phyloP scores from a whole-genome alignment of 192 early-diverging fungal genomes.

The Geosiphon pyriformis region DNA sequence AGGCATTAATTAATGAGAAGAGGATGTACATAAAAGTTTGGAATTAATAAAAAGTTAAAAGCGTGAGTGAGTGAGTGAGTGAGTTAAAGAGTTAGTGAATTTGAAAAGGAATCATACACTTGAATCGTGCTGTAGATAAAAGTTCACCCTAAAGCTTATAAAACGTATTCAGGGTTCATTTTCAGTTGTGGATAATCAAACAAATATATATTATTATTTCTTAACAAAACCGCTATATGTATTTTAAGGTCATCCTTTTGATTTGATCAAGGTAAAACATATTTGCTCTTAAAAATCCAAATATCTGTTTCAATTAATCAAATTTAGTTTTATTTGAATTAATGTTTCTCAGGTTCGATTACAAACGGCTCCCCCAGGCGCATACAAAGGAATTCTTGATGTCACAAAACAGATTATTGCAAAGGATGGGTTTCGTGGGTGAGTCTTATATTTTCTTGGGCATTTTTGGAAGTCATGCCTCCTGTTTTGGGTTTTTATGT shows the following conservation, averaged over 20 bases:
- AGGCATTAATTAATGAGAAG: no score
- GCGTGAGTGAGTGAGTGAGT: no score
- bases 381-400: conserved; percentile 83
- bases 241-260: conserved; percentile 68
- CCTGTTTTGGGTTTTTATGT: no score
- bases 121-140: not conserved
- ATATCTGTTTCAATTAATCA: not conserved
- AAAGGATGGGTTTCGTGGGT: conserved; percentile 81
- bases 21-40: no score
- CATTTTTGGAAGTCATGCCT: no score
- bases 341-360: conserved; percentile 61
- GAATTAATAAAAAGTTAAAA: no score
- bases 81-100: not conserved
- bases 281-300: not conserved
- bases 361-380: conserved; percentile 77
- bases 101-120: not conserved
- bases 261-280: conserved; percentile 69
- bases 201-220: no score
- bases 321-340: not conserved
- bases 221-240: no score
- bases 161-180: not conserved
- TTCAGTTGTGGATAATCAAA: conserved; percentile 16
- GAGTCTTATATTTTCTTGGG: not conserved
- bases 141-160: not conserved
- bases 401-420: conserved; percentile 88